Evolutionary conservation across 345 rosid genomes (phyloP).

Genomic region (Pugionium cornutum): DNA sequence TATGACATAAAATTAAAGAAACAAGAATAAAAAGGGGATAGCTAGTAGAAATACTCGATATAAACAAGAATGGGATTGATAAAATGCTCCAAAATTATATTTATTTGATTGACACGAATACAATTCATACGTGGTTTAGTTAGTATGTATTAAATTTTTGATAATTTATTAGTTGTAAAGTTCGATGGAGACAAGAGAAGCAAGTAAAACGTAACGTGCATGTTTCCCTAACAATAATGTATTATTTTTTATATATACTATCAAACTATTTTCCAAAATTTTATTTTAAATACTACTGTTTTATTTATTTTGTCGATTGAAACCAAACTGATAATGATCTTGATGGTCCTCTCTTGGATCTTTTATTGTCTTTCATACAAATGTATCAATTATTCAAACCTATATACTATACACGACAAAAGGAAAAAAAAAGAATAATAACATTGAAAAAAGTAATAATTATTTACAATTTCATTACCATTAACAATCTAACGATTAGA

Average conservation of each 20-base stretch:
- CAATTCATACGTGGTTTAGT: slow-evolving; percentile 21
- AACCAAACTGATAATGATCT: slow-evolving; percentile 36
- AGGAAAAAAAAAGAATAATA: too few relatives aligned
- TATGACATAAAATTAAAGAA: too few relatives aligned
- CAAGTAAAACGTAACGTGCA: slow-evolving; percentile 42
- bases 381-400: slow-evolving; percentile 11
- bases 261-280: slow-evolving; percentile 15
- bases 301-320: slow-evolving; percentile 12
- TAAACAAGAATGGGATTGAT: too few relatives aligned
- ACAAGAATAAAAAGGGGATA: too few relatives aligned
- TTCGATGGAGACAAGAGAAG: slow-evolving; percentile 39
- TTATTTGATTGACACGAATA: slow-evolving; percentile 14
- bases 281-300: too few relatives aligned
- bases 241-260: too few relatives aligned
- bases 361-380: slow-evolving; percentile 21
- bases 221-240: slow-evolving; percentile 21
- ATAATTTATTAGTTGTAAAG: slow-evolving; percentile 29
- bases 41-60: too few relatives aligned
- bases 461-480: too few relatives aligned
- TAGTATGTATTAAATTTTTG: slow-evolving; percentile 8
- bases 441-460: too few relatives aligned
- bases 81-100: slow-evolving; percentile 18
- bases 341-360: slow-evolving; percentile 36
- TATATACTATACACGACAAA: not conserved
- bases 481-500: too few relatives aligned